Evolutionary conservation across 768 basidiomycete species (phyloP).

Genomic region (Calocybe gangraenosa): DNA sequence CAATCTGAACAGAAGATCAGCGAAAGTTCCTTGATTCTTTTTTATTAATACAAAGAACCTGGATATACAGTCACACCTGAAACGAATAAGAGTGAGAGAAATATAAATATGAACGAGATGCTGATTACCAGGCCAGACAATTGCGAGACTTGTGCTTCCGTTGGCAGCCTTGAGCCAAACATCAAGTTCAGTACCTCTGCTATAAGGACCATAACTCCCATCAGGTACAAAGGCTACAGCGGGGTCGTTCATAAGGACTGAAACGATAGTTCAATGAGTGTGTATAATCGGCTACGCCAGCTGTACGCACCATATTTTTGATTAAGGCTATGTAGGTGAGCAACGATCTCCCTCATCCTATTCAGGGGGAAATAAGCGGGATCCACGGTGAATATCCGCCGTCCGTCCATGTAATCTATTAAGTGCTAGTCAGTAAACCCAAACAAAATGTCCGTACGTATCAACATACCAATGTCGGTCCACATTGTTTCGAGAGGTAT

Average conservation of each 20-base stretch:
- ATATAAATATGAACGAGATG: background rate
- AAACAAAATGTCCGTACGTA: background rate
- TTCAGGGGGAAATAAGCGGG: slow-evolving; percentile 61
- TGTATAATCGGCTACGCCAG: background rate
- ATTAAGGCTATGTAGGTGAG: slow-evolving; percentile 52
- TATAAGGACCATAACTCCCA: slow-evolving; percentile 46
- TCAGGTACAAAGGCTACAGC: slow-evolving; percentile 53
- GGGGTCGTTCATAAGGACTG: slow-evolving; percentile 74
- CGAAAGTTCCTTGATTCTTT: too few relatives aligned
- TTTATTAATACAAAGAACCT: slow-evolving; percentile 26
- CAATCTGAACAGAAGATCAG: slow-evolving; percentile 36
- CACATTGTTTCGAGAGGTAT: slow-evolving; percentile 79
- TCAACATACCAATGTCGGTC: slow-evolving; percentile 60
- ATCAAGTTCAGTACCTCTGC: slow-evolving; percentile 47
- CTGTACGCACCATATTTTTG: slow-evolving; percentile 49
- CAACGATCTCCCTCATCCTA: slow-evolving; percentile 63
- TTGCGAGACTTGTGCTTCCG: slow-evolving; percentile 50
- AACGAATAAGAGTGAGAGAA: background rate
- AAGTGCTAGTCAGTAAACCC: background rate
- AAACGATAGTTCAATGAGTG: background rate
- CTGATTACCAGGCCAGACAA: slow-evolving; percentile 62
- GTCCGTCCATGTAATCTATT: slow-evolving; percentile 64
- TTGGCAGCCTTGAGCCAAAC: slow-evolving; percentile 62
- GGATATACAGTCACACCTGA: slow-evolving; percentile 57
- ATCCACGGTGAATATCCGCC: slow-evolving; percentile 65